Evolutionary conservation across 2,329 filamentous ascomycete species (phyloP), one percentile per base, ranked within the genome.

Genomic region (Talaromyces sp.): DNA sequence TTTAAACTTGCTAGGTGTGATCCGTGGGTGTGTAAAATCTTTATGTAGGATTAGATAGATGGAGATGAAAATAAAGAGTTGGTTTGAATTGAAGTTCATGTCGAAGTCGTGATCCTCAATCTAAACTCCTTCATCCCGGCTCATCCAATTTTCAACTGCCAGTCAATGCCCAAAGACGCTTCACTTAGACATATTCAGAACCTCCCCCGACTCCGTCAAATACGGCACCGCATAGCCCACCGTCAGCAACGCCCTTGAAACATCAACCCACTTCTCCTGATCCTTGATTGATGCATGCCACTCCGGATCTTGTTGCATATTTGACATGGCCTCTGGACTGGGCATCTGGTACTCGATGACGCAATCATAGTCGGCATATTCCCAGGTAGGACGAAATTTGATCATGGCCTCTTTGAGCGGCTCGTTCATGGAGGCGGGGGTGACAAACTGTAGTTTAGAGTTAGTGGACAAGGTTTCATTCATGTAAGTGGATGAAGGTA

Each of bases 231-330:
- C 53, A 61, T 73, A 68, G 31, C 72, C 70, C 5, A 73, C 60
- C 3, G 73, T 72, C 19, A 72, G 49, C 64, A 74, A 68, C 3
- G 72, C 70, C 65, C 65, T 73, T 1, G 68, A 66, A 6, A 67
- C 69, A 63, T 74, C 71, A 64, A 74, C 69, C 71, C 72, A 74
- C 19, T 75, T 67, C n/a, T 73, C 71, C 66, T 75, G 68, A 58
- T 74, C 68, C 61, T 71, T 69, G n/a, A 74, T 58, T 0, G 70
- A 58, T 7, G 13, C 56, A 8, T 51, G 34, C 71, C 70, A 76
- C 13, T 72, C 73, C 6, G 72, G 72, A 61, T 75, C 72, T 7
- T 70, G 31, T 49, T 72, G 67, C 19, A 75, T 53, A 5, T 68
- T 66, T n/a, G 54, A 56, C 62, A 74, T 71, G 11, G 49, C 31